Evolutionary conservation across 2,329 filamentous ascomycete species (phyloP).

Genomic region (Gyromitra esculenta): DNA sequence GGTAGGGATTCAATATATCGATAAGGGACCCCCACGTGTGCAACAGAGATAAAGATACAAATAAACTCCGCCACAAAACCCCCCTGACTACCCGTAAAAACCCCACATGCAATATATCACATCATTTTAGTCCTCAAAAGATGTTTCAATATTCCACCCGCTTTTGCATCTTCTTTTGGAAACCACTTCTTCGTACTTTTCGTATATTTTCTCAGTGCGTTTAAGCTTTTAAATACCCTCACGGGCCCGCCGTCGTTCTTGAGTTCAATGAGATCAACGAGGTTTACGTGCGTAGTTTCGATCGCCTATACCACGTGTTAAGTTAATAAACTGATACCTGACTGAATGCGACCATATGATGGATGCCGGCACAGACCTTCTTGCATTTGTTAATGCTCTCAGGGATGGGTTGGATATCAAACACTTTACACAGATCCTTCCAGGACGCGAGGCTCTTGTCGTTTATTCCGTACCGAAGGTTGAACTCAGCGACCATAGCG

Average conservation of each 20-base stretch:
- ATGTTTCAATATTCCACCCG: conserved; percentile 25
- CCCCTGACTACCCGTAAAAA: neutral
- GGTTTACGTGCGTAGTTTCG: conserved; percentile 35
- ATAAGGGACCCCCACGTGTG: neutral
- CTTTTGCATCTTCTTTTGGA: conserved; percentile 21
- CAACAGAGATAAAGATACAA: neutral
- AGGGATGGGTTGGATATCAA: conserved; percentile 18
- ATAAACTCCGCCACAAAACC: neutral
- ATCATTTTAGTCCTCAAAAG: conserved; percentile 19
- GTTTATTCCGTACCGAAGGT: conserved; percentile 37
- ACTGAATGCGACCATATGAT: neutral
- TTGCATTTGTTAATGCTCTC: conserved; percentile 35
- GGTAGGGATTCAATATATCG: neutral
- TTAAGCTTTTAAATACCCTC: conserved; percentile 17
- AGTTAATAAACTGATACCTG: neutral
- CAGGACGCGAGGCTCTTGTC: conserved; percentile 29
- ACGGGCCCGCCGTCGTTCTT: neutral
- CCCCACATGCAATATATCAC: neutral
- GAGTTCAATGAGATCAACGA: conserved; percentile 39
- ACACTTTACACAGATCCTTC: conserved; percentile 2
- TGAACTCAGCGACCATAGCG: conserved; percentile 46
- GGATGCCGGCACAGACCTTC: conserved; percentile 13
- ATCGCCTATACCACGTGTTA: conserved; percentile 9
- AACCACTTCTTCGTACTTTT: conserved; percentile 16
- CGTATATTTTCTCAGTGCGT: conserved; percentile 20